Evolutionary conservation across 2,329 filamentous ascomycete genomes (phyloP).

Genomic region (Coniochaeta sp.): DNA sequence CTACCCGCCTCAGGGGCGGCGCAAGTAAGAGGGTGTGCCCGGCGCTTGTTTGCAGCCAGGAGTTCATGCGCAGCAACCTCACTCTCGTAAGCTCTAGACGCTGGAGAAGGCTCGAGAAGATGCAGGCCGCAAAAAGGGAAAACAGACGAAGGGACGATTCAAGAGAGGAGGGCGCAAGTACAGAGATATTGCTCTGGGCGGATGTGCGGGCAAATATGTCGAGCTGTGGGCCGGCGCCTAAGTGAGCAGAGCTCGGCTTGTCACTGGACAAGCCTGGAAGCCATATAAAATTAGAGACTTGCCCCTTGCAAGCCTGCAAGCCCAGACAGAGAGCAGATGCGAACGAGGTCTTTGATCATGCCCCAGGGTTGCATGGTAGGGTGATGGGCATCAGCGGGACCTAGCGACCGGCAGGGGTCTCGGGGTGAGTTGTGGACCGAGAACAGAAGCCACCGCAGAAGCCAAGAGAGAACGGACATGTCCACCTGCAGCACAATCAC

Average conservation of each 20-base stretch:
- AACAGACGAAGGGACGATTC: background rate
- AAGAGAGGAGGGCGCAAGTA: conserved; percentile 6
- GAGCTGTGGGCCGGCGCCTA: conserved; percentile 35
- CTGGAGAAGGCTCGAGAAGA: background rate
- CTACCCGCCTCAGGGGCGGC: conserved; percentile 16
- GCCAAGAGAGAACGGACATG: background rate
- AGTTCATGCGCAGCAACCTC: background rate
- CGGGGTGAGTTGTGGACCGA: background rate
- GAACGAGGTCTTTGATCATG: conserved; percentile 25
- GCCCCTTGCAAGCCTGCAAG: conserved; percentile 27
- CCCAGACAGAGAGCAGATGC: conserved; percentile 35
- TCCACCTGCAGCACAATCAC: background rate
- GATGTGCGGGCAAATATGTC: conserved; percentile 31
- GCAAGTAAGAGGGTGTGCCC: conserved; percentile 14
- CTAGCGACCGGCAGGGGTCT: conserved; percentile 23
- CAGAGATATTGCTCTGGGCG: conserved; percentile 11
- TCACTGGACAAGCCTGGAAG: conserved; percentile 31
- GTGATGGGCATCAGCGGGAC: conserved; percentile 12
- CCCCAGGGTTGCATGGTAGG: conserved; percentile 20
- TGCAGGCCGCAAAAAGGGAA: background rate
- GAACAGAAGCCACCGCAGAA: background rate
- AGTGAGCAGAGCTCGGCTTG: conserved; percentile 26
- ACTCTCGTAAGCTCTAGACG: conserved; percentile 13
- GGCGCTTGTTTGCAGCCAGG: conserved; percentile 24
- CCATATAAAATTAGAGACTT: conserved; percentile 38